phyloP scores from a whole-genome alignment of 2,329 filamentous ascomycete genomes.

The Aureobasidium sp. region DNA sequence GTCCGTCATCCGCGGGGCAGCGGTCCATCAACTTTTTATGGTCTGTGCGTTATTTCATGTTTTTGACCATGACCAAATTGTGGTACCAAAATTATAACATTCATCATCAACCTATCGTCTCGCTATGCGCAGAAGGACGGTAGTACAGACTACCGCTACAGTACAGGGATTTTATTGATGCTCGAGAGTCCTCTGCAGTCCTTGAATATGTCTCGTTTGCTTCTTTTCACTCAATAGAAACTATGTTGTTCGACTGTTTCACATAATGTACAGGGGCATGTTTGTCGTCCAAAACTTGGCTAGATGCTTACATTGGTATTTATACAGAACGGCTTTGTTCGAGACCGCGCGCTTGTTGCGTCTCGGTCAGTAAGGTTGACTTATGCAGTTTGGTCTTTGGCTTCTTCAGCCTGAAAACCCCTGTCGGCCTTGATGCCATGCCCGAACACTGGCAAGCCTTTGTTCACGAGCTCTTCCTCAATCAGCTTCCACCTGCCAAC shows the following conservation, averaged over 20 bases:
- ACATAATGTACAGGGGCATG: not conserved
- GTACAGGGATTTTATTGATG: not conserved
- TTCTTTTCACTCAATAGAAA: not conserved
- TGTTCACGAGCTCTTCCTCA: slow-evolving; percentile 56
- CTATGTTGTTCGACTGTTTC: not conserved
- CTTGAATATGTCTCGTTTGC: not conserved
- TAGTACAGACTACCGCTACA: not conserved
- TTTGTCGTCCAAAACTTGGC: not conserved
- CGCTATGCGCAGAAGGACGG: not conserved
- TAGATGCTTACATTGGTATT: not conserved
- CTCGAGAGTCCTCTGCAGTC: not conserved
- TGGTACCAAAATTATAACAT: not conserved
- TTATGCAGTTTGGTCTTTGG: not conserved
- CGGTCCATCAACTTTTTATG: slow-evolving; percentile 4
- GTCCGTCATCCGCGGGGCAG: slow-evolving; percentile 8
- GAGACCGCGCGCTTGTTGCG: not conserved
- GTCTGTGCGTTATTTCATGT: not conserved
- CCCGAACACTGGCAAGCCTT: slow-evolving; percentile 51
- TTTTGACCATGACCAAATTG: not conserved
- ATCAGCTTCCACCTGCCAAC: slow-evolving; percentile 75
- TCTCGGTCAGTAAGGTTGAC: not conserved
- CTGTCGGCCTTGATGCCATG: slow-evolving; percentile 5
- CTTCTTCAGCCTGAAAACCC: not conserved
- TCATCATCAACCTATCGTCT: not conserved
- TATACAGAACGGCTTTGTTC: not conserved